A percentile compares a stretch with the other conserved stretches of the same genome.
Conservation (phyloP, 2,329 filamentous ascomycete species). For the Pseudocercospora fuligena region DNA sequence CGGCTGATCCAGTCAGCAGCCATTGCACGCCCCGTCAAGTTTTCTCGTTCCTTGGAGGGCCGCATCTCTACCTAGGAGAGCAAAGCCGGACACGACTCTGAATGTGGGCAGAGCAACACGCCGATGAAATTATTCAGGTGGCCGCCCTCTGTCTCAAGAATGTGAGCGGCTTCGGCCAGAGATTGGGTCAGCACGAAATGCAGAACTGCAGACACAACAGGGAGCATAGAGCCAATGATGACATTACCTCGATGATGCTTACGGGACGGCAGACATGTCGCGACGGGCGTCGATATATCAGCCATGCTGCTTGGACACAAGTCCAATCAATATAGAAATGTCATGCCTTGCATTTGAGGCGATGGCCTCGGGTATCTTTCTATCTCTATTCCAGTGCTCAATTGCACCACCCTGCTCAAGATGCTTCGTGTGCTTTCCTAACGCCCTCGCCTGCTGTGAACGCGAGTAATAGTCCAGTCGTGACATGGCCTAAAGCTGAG, state of each 20-base stretch:
- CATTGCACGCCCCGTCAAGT: background rate
- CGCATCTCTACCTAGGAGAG: too few relatives aligned
- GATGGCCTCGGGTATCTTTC: background rate
- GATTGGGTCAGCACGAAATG: background rate
- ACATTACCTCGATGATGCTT: background rate
- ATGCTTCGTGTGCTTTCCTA: background rate
- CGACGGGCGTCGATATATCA: background rate
- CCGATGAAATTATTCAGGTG: too few relatives aligned
- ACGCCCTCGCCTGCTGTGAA: background rate
- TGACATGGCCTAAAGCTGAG: constrained; percentile 20
- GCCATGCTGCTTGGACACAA: background rate
- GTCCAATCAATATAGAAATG: background rate
- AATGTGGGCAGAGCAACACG: too few relatives aligned
- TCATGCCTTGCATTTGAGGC: background rate
- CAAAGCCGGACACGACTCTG: background rate
- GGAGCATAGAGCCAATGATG: background rate
- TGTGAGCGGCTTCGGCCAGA: background rate
- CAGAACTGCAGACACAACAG: background rate
- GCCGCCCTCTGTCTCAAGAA: background rate
- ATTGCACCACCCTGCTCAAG: background rate
- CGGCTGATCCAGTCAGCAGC: too few relatives aligned
- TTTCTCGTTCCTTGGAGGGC: background rate
- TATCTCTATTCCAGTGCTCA: background rate
- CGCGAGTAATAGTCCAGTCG: background rate
- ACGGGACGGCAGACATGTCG: too few relatives aligned